Evolutionary conservation across 352 stramenopile species (phyloP), one percentile per base, ranked within the genome.

Genomic region (Phytophthora podocarpi): DNA sequence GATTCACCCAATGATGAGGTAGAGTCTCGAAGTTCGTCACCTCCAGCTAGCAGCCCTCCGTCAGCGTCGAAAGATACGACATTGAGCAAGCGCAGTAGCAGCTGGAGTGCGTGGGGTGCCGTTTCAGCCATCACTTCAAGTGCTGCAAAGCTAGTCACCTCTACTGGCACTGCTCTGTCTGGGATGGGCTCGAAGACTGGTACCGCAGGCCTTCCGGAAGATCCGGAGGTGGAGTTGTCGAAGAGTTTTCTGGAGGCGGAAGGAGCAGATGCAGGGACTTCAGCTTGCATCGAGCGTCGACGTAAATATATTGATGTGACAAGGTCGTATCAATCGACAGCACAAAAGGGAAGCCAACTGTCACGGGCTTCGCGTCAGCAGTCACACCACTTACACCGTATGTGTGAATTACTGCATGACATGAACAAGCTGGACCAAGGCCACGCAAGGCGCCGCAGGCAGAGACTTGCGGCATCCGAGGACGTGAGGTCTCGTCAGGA

Each of bases 81-180:
- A 15, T 15, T 66, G 27, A 71, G 34, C 64, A 66, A 65, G 30
- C 58, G 61, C 23, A 64, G 41, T 30, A 80, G 55, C 50, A 77
- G 64, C 11, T 91, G 82, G 82, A 85, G 74, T 47, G 74, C 80
- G 1, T 94, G 85, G 85, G 78, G 83, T 10, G 83, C 82, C 2
- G 65, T 94, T 20, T 90, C 81, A 15, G 81, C 80, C 13, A 68
- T 92, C 47, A 94, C 85, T 12, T 87, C 74, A 24, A 84, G 79
- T 55, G 82, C 84, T 24, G 85, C 83, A 3, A 93, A 91, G 60
- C 69, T 93, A 15, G 82, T 93, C 54, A 87, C 76, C 21, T 84
- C 83, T 8, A 94, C 84, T 4, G 80, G 79, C 20, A 82, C 71
- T 6, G 79, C 75, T 2, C 46, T 90, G 15, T 78, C 67, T 24